These are phyloP conservation scores for Penicillium brasilianum DNA, from an alignment of 2,329 filamentous ascomycete genomes.

Conservation along the genomic window DNA sequence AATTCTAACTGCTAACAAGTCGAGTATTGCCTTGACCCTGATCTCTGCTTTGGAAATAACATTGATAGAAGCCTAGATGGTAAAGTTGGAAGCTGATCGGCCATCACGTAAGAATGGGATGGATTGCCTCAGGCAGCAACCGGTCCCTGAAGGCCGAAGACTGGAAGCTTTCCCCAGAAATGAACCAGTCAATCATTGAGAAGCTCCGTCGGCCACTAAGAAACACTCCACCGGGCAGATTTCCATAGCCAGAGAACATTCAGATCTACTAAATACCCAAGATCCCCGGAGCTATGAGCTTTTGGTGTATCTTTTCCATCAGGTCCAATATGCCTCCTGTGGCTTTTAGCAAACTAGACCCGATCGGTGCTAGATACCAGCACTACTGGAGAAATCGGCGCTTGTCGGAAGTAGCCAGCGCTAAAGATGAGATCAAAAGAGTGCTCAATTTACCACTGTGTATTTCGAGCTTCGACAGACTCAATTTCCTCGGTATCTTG, in stretches of 20 bases:
- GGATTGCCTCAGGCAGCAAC: neutral
- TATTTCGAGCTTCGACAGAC: neutral
- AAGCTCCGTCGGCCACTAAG: neutral
- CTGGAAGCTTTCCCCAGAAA: constrained; percentile 5
- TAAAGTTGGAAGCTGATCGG: neutral
- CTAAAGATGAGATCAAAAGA: neutral
- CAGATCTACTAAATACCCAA: neutral
- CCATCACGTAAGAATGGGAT: neutral
- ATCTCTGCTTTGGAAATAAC: neutral
- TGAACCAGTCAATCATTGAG: neutral
- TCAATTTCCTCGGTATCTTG: neutral
- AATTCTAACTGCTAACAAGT: neutral
- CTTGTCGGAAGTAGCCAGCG: constrained; percentile 4
- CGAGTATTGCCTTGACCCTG: neutral
- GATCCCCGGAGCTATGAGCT: neutral
- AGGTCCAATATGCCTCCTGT: neutral
- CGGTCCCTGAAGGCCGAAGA: neutral
- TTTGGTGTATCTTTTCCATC: neutral
- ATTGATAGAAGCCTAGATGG: neutral
- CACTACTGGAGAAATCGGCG: constrained; percentile 6
- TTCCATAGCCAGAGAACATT: neutral
- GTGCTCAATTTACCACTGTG: neutral
- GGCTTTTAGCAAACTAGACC: constrained; percentile 8
- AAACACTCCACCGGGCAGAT: neutral
- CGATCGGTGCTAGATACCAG: constrained; percentile 12